These are phyloP conservation scores for Suillus cothurnatus DNA, from an alignment of 768 basidiomycete species.

Conservation along the genomic window DNA sequence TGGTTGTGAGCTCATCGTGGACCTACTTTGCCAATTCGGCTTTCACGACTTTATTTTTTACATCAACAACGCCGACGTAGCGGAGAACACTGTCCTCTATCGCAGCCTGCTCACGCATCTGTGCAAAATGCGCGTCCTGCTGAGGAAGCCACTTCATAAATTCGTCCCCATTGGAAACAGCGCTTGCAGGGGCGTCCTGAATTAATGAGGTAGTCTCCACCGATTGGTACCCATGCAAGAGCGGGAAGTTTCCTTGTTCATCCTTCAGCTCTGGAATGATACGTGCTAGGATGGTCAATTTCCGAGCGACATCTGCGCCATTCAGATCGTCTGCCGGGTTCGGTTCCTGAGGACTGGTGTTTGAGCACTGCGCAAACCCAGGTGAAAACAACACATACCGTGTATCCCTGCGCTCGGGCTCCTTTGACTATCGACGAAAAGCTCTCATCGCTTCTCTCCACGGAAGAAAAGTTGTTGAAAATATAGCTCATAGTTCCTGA, in stretches of 20 bases:
- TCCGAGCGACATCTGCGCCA: slow-evolving; percentile 95
- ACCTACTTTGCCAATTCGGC: slow-evolving; percentile 89
- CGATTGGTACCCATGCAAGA: slow-evolving; percentile 78
- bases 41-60: slow-evolving; percentile 67
- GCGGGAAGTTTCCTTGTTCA: slow-evolving; percentile 22
- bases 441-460: slow-evolving; percentile 61
- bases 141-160: slow-evolving; percentile 81
- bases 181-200: slow-evolving; percentile 66
- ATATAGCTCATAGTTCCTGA: slow-evolving; percentile 98
- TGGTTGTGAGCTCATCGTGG: background rate
- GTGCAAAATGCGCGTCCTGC: slow-evolving; percentile 78
- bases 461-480: slow-evolving; percentile 93
- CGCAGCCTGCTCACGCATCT: slow-evolving; percentile 76
- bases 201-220: slow-evolving; percentile 87
- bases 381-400: slow-evolving; percentile 48
- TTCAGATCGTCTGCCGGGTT: slow-evolving; percentile 97
- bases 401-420: slow-evolving; percentile 94
- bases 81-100: slow-evolving; percentile 83
- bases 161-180: slow-evolving; percentile 70
- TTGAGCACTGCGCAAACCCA: background rate
- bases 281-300: slow-evolving; percentile 93
- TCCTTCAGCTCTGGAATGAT: slow-evolving; percentile 51
- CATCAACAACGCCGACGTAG: slow-evolving; percentile 94
- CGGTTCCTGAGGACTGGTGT: slow-evolving; percentile 67
- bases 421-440: slow-evolving; percentile 90